These are phyloP conservation scores for Aspergillus wentii DNA, from an alignment of 495 filamentous ascomycete species.

Conservation along the genomic window DNA sequence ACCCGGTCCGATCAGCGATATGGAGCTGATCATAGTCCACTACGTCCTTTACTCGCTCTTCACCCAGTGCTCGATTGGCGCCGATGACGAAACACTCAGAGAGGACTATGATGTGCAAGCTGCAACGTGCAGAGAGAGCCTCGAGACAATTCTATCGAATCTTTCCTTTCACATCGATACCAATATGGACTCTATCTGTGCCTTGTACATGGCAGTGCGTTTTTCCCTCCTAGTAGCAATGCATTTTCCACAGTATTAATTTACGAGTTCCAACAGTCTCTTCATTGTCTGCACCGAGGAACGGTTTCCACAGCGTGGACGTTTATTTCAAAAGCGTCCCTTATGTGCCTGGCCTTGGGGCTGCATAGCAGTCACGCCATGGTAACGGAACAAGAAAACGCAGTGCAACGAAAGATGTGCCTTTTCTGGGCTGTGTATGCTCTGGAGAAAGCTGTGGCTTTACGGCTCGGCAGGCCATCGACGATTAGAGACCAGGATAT, in stretches of 20 bases:
- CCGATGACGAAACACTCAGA: conserved; percentile 1
- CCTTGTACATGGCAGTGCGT: conserved; percentile 12
- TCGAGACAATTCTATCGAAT: conserved; percentile 8
- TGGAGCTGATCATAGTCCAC: conserved; percentile 12
- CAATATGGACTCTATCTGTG: conserved; percentile 6
- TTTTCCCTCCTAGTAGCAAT: no score
- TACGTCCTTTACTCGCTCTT: conserved; percentile 11
- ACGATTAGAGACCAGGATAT: conserved; percentile 1
- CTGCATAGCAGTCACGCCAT: not conserved
- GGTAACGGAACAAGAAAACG: not conserved
- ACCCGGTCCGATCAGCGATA: conserved; percentile 7
- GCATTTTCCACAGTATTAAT: no score
- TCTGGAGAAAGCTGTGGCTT: conserved; percentile 1
- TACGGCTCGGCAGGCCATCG: conserved; percentile 4
- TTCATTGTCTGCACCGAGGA: conserved; percentile 7
- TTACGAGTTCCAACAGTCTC: conserved; percentile 1
- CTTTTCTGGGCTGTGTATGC: conserved; percentile 7
- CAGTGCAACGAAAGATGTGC: not conserved
- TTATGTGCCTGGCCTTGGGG: conserved; percentile 6
- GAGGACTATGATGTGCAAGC: conserved; percentile 9
- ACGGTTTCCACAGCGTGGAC: conserved; percentile 8
- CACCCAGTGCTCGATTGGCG: conserved; percentile 5
- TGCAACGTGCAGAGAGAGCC: conserved; percentile 2
- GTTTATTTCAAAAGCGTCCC: conserved; percentile 9
- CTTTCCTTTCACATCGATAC: conserved; percentile 3